Base-by-base conservation (phyloP, 306 rosid genomes). In the Castanea sativa region DNA sequence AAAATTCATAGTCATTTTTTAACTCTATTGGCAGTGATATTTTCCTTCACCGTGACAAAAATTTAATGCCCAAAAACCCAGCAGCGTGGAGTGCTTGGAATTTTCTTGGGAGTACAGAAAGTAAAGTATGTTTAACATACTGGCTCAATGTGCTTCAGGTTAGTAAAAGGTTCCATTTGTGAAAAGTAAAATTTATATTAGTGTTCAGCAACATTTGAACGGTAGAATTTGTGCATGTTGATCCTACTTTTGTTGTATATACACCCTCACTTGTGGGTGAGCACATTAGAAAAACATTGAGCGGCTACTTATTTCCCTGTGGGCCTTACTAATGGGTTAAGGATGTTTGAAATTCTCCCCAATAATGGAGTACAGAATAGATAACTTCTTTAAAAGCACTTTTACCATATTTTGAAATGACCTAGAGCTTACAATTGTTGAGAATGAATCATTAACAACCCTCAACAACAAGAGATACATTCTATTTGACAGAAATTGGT, bases 1-100 rank as follows among this genome's bases (percentile, higher is more conserved):
- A 76, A 80, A 76, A 80, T 78, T 82, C 83, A 77, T 38, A 87
- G 81, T 69, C 83, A 80, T 79, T 78, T 68, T 76, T 86, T 75
- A 71, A 76, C 80, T 87, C 75, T 86, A 70, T 82, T 90, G 92
- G 90, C 98, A 94, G 98, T 86, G 97, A 94, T 73, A 90, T 92
- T 87, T 91, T 77, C 85, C 97, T 94, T 73, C 98, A 94, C 55
- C 97, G 95, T 63, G 98, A 94, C 90, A 85, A 91, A 92, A 82
- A 41, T 51, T 85, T 94, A 60, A 94, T 94, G 97, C 98, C 98
- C 79, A 86, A 71, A 91, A 92, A 94, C 83, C 92, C 86, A 80
- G 92, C 93, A 55, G 98, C 97, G 67, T 94, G 98, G 98, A 92
- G 97, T 81, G 97, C 98, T 8, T 94, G 98, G 98, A 94, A 92